phyloP scores from a whole-genome alignment of 2,329 filamentous ascomycete genomes.

The Sporothrix euskadiensis region DNA sequence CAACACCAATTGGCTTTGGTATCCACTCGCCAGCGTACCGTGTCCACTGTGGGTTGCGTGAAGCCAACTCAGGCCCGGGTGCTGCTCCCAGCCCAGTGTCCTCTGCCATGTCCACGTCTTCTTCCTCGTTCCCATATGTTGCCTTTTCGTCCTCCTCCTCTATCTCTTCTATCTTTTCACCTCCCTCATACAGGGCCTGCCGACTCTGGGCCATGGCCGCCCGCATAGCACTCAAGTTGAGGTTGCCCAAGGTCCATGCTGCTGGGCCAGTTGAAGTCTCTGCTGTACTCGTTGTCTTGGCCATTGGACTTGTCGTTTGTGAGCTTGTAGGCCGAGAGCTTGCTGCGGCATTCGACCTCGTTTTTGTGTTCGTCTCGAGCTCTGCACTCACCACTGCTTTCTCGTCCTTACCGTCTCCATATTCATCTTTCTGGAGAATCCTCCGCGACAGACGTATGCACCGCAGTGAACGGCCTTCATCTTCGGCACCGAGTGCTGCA shows the following conservation, averaged over 20 bases:
- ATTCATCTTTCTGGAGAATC: constrained; percentile 29
- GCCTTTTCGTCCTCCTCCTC: constrained; percentile 26
- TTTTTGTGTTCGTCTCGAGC: background rate
- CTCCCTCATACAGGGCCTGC: constrained; percentile 15
- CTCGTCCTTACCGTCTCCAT: background rate
- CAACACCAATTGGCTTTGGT: constrained; percentile 59
- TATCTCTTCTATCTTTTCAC: constrained; percentile 2
- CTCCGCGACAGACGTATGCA: constrained; percentile 37
- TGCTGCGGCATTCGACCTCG: background rate
- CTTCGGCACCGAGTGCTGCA: constrained; percentile 4
- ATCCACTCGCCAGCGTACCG: constrained; percentile 56
- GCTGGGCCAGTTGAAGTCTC: background rate
- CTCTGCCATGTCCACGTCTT: constrained; percentile 18
- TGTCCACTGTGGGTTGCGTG: constrained; percentile 49
- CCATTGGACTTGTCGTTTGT: background rate
- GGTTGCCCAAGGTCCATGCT: constrained; percentile 23
- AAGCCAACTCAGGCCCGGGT: constrained; percentile 29
- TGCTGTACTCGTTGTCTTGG: background rate
- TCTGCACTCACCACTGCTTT: background rate
- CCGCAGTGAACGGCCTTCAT: constrained; percentile 35
- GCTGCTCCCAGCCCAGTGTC: constrained; percentile 28
- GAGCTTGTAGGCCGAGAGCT: background rate
- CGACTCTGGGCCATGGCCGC: constrained; percentile 25
- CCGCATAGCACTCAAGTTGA: constrained; percentile 28
- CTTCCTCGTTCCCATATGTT: background rate